These are phyloP conservation scores for Fagopyrum esculentum DNA, from an alignment of 148 eudicot species.

Conservation along the genomic window DNA sequence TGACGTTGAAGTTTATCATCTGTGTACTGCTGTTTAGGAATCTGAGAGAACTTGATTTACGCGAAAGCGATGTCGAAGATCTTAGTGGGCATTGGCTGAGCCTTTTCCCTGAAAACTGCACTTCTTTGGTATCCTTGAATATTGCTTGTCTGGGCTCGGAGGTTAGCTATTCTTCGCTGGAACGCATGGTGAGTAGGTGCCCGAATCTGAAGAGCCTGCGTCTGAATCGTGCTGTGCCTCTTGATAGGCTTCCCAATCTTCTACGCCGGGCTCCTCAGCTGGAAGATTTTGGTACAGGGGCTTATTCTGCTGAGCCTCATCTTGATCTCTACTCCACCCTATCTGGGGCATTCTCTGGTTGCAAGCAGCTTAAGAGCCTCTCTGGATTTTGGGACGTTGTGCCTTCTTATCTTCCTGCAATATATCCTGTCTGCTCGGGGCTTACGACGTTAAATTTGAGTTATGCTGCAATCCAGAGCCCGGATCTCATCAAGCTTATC, in stretches of 20 bases:
- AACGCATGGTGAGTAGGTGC: conserved; percentile 68
- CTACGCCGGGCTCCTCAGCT: too few relatives aligned
- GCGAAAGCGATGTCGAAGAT: conserved; percentile 91
- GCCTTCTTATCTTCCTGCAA: too few relatives aligned
- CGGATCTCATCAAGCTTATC: too few relatives aligned
- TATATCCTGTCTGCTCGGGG: too few relatives aligned
- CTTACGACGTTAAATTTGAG: too few relatives aligned
- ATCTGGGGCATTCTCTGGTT: too few relatives aligned
- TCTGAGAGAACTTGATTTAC: conserved; percentile 67
- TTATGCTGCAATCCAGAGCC: too few relatives aligned
- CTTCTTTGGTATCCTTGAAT: conserved; percentile 79
- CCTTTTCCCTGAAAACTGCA: conserved; percentile 69
- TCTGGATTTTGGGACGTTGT: too few relatives aligned
- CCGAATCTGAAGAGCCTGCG: conserved; percentile 69
- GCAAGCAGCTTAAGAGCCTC: too few relatives aligned
- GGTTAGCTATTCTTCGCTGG: conserved; percentile 64
- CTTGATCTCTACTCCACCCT: too few relatives aligned
- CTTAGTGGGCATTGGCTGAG: conserved; percentile 88
- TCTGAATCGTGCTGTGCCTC: conserved; percentile 73
- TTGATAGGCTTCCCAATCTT: conserved; percentile 41
- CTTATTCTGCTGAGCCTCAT: too few relatives aligned
- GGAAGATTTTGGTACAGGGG: too few relatives aligned
- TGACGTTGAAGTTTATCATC: not conserved
- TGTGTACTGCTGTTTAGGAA: conserved; percentile 35
- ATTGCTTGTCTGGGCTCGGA: conserved; percentile 75